Base-by-base conservation (phyloP, 1,139 yeast species). In the Magnusiomyces tetraspermus region DNA sequence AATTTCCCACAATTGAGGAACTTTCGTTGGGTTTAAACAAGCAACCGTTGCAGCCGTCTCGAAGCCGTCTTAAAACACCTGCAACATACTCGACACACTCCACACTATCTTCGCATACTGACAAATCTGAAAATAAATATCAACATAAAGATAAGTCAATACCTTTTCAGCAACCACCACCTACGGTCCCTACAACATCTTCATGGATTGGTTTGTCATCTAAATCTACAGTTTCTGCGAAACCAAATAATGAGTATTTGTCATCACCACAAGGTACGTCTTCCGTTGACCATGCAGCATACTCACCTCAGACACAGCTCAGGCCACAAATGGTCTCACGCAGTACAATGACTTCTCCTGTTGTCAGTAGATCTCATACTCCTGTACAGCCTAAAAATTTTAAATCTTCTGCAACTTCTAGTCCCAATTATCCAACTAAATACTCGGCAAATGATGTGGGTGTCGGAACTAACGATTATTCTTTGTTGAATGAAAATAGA, bases 1-100 rank as follows among this genome's bases (percentile, higher is more conserved):
- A 67, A 46, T 68, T 58, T 57, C 72, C 71, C 3, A 60, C 71
- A 0, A 64, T 68, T 24, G 72, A 68, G 51, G 71, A 67, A 50
- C 63, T 68, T 48, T 61, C 67, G 17, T 54, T 54, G 46, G 56
- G 59, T n/a, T 50, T 65, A 48, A 64, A 61, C 47, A 58, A 55
- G 44, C 56, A 58, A 21, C 53, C 60, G 28, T 58, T 61, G 46
- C 55, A 52, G 17, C 56, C 55, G 43, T 55, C 49, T 15, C 33
- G 30, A 8, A 37, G 31, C n/a, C 38, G 52, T 8, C 17, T 48
- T 3, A 51, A 22, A 42, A 51, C 26, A 50, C 51, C 4, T 43
- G 48, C 21, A 31, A 46, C 15, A 28, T 48, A 17, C 46, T 46
- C 23, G 23, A 38, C 43, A 31, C 44, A 10, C 26, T 19, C 28